Percentiles rank a stretch among this genome's conserved stretches.
Conservation (phyloP, 2,329 filamentous ascomycete genomes). For the Aspergillus costaricaensis region DNA sequence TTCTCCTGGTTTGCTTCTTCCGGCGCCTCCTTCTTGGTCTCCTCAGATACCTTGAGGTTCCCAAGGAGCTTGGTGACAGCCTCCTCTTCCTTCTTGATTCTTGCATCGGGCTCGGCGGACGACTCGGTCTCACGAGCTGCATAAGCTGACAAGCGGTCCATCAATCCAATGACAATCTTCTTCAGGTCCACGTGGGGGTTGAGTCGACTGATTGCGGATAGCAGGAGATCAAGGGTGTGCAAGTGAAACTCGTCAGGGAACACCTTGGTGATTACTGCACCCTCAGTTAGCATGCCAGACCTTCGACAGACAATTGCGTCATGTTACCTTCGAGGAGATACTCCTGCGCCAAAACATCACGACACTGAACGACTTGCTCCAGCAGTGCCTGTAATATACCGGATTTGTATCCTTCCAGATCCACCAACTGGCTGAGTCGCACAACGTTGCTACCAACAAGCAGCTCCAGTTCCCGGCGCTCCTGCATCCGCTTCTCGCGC, state of each 20-base stretch:
- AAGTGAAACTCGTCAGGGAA: constrained; percentile 99
- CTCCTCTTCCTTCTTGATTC: constrained; percentile 78
- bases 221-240: constrained; percentile 91
- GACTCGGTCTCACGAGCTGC: constrained; percentile 83
- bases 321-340: constrained; percentile 78
- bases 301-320: not conserved
- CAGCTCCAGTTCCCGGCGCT: constrained; percentile 91
- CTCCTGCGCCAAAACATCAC: constrained; percentile 94
- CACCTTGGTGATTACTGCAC: constrained; percentile 87
- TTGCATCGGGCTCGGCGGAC: constrained; percentile 69
- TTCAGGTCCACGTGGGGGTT: constrained; percentile 98
- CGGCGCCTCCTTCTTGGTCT: constrained; percentile 52
- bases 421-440: constrained; percentile 89
- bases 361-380: constrained; percentile 96
- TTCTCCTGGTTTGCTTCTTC: constrained; percentile 40
- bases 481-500: constrained; percentile 87
- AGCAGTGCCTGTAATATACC: constrained; percentile 84
- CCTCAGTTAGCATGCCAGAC: constrained; percentile 13
- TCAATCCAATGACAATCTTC: constrained; percentile 93
- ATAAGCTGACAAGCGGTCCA: constrained; percentile 94
- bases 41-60: constrained; percentile 67
- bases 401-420: constrained; percentile 90
- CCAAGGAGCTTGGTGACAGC: constrained; percentile 77
- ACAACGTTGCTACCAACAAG: constrained; percentile 96
- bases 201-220: constrained; percentile 86